Percentiles rank a stretch among this genome's conserved stretches.
Conservation (phyloP, 371 early-diverging fungal genomes). For the Sporodiniella umbellata region DNA sequence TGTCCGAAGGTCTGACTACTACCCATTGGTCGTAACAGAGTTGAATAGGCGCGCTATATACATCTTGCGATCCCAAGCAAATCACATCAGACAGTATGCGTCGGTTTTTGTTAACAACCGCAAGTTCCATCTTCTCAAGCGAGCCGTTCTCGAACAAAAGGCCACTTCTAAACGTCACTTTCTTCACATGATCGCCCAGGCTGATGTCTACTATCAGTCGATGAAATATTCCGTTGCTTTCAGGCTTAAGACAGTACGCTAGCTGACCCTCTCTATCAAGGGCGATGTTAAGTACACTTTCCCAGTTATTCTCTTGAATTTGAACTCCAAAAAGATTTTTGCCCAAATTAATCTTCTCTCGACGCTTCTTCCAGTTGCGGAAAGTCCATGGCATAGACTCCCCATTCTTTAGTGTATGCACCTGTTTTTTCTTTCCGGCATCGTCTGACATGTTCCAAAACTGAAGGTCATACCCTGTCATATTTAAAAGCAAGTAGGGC, state of each 20-base stretch:
- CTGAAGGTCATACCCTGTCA: constrained; percentile 71
- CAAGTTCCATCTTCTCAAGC: constrained; percentile 51
- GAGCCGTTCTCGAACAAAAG: constrained; percentile 65
- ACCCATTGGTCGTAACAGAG: constrained; percentile 57
- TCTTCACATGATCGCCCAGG: constrained; percentile 70
- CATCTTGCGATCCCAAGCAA: constrained; percentile 47
- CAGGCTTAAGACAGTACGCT: constrained; percentile 62
- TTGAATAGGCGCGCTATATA: constrained; percentile 66
- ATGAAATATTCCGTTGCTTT: constrained; percentile 59
- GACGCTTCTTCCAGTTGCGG: constrained; percentile 77
- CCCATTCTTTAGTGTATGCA: constrained; percentile 51
- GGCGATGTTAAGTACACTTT: constrained; percentile 62
- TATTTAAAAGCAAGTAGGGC: constrained; percentile 74
- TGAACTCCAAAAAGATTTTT: constrained; percentile 68
- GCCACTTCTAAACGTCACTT: constrained; percentile 75
- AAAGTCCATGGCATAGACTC: constrained; percentile 75
- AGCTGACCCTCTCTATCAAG: constrained; percentile 74
- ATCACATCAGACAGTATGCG: constrained; percentile 16
- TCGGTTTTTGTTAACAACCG: constrained; percentile 47
- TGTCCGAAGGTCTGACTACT: constrained; percentile 62
- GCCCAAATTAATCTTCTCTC: constrained; percentile 47
- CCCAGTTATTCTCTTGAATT: constrained; percentile 69
- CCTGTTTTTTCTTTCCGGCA: constrained; percentile 34
- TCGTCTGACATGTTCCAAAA: constrained; percentile 74
- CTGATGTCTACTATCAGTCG: constrained; percentile 74